Percentiles rank a stretch among this genome's conserved stretches.
Conservation (phyloP, 2,329 filamentous ascomycete species). For the Stemphylium beticola region DNA sequence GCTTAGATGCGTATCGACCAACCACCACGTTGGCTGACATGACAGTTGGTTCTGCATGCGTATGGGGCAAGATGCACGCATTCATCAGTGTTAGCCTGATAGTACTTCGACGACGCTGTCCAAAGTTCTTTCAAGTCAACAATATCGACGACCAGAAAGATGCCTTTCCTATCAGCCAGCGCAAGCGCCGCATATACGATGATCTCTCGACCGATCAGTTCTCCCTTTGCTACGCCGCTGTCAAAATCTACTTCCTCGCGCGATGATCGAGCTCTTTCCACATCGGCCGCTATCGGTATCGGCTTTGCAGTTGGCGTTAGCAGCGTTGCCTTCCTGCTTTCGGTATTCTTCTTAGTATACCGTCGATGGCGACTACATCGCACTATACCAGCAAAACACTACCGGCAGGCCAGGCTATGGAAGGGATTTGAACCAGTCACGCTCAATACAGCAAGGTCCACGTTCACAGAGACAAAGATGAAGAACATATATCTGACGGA, state of each 20-base stretch:
- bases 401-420: constrained; percentile 22
- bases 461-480: constrained; percentile 10
- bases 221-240: neutral
- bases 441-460: constrained; percentile 12
- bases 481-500: constrained; percentile 15
- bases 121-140: too few relatives aligned
- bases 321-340: constrained; percentile 8
- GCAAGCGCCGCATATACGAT: too few relatives aligned
- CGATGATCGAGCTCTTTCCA: constrained; percentile 4
- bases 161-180: too few relatives aligned
- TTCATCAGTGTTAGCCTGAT: too few relatives aligned
- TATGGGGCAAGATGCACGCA: too few relatives aligned
- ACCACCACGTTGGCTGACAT: too few relatives aligned
- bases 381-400: constrained; percentile 8
- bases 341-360: constrained; percentile 17
- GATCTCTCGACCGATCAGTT: too few relatives aligned
- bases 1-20: too few relatives aligned
- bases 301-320: constrained; percentile 21
- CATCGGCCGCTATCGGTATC: constrained; percentile 23
- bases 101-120: too few relatives aligned
- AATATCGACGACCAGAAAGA: too few relatives aligned
- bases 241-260: neutral
- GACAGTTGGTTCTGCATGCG: too few relatives aligned
- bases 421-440: constrained; percentile 26
- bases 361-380: constrained; percentile 8